Evolutionary conservation across 441 rosid species (phyloP).

Genomic region (Omphalea diandra): DNA sequence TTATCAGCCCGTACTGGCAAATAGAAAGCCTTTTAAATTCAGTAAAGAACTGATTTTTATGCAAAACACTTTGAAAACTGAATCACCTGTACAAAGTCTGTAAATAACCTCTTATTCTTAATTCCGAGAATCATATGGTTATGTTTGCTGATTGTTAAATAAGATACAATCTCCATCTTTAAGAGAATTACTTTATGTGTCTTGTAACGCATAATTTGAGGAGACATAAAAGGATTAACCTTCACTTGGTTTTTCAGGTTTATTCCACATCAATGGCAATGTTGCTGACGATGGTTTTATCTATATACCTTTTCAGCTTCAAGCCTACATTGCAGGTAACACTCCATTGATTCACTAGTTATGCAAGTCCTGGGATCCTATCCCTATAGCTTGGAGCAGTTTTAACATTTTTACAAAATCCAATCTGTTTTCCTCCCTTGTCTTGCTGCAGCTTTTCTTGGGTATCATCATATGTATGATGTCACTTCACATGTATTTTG

Average conservation of each 20-base stretch:
- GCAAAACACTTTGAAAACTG: no score
- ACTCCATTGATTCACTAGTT: constrained; percentile 8
- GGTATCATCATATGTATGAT: constrained; percentile 82
- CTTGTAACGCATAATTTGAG: background rate
- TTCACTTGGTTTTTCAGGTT: constrained; percentile 42
- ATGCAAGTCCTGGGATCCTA: constrained; percentile 2
- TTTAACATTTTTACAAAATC: background rate
- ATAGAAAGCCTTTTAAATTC: no score
- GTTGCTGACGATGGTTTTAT: constrained; percentile 74
- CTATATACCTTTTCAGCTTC: constrained; percentile 61
- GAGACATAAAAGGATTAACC: background rate
- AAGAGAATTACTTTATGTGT: background rate
- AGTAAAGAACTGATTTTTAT: no score
- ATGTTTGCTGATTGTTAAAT: background rate
- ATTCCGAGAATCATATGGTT: background rate
- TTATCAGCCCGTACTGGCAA: no score
- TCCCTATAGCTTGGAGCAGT: background rate
- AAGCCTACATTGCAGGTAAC: constrained; percentile 67
- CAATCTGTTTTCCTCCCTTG: constrained; percentile 4
- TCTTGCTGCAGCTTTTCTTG: constrained; percentile 62
- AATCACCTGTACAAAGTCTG: background rate
- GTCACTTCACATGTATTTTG: constrained; percentile 85
- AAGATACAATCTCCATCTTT: no score
- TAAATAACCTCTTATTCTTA: background rate
- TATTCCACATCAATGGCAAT: constrained; percentile 91